These are phyloP conservation scores for Emmonsiellopsis sp. DNA, from an alignment of 2,329 filamentous ascomycete genomes.

Conservation along the genomic window DNA sequence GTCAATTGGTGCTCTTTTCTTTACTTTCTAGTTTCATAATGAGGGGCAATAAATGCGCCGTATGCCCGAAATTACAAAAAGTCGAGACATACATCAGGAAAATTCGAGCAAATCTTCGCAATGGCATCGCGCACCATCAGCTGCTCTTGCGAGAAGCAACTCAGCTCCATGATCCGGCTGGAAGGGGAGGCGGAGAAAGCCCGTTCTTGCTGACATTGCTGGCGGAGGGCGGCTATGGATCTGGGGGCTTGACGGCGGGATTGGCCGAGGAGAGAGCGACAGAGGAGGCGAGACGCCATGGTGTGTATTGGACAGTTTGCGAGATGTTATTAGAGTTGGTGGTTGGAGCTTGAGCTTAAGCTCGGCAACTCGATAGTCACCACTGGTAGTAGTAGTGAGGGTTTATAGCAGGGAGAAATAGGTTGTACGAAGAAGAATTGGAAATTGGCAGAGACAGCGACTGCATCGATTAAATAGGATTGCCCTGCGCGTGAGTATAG, in stretches of 20 bases:
- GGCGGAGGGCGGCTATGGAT: not conserved
- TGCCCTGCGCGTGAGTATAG: not conserved
- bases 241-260: not conserved
- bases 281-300: constrained; percentile 7
- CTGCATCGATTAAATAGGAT: not conserved
- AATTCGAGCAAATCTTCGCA: constrained; percentile 57
- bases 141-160: constrained; percentile 64
- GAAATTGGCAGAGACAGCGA: not conserved
- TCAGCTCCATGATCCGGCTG: constrained; percentile 56
- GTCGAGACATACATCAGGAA: constrained; percentile 44
- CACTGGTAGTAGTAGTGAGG: too few relatives aligned
- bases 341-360: too few relatives aligned
- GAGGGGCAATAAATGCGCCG: not conserved
- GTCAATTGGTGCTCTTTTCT: not conserved
- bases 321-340: not conserved
- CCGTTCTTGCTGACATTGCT: constrained; percentile 2
- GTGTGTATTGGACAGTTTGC: not conserved
- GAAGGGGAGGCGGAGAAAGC: constrained; percentile 25
- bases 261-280: constrained; percentile 1
- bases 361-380: too few relatives aligned
- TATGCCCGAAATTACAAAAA: constrained; percentile 7
- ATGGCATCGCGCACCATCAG: constrained; percentile 63
- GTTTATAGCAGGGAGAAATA: too few relatives aligned
- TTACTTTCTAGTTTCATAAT: not conserved
- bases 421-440: too few relatives aligned